Evolutionary conservation across 2,329 filamentous ascomycete genomes (phyloP).

Genomic region (Xylaria polymorpha): DNA sequence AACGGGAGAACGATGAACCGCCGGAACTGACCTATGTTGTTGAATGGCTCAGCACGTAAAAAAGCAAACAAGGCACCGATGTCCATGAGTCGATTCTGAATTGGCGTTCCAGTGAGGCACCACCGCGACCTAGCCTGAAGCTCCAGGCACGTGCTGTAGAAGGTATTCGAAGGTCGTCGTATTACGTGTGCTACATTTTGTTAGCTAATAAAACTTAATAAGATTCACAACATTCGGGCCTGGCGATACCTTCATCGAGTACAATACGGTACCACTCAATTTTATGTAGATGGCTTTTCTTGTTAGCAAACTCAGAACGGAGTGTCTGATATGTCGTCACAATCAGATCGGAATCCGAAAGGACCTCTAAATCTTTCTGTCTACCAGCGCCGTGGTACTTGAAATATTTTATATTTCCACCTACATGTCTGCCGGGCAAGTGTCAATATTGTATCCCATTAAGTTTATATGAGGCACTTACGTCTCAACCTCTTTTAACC

Average conservation of each 20-base stretch:
- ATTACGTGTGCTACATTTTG: constrained; percentile 59
- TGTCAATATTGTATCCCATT: not conserved
- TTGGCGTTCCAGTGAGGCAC: constrained; percentile 65
- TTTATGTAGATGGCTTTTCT: constrained; percentile 48
- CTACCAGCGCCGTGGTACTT: constrained; percentile 54
- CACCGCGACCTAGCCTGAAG: constrained; percentile 60
- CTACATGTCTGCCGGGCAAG: constrained; percentile 49
- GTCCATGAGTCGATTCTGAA: constrained; percentile 65
- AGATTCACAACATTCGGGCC: not conserved
- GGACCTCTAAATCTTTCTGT: constrained; percentile 40
- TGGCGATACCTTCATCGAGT: constrained; percentile 57
- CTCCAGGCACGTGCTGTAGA: constrained; percentile 56
- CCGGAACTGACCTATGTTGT: constrained; percentile 56
- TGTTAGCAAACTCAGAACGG: constrained; percentile 49
- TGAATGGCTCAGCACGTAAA: constrained; percentile 56
- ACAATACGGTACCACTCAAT: constrained; percentile 57
- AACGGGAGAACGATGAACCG: constrained; percentile 58
- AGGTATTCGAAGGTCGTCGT: constrained; percentile 58
- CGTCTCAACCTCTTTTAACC: constrained; percentile 21
- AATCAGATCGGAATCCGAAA: constrained; percentile 56
- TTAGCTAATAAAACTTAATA: not conserved
- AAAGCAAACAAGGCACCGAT: constrained; percentile 64
- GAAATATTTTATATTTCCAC: constrained; percentile 45
- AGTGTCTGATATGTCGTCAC: constrained; percentile 62
- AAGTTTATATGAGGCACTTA: not conserved